Evolutionary conservation across 805 yeast species (phyloP), one percentile per base, ranked within the genome.

Genomic region (Saturnispora serradocipensis): DNA sequence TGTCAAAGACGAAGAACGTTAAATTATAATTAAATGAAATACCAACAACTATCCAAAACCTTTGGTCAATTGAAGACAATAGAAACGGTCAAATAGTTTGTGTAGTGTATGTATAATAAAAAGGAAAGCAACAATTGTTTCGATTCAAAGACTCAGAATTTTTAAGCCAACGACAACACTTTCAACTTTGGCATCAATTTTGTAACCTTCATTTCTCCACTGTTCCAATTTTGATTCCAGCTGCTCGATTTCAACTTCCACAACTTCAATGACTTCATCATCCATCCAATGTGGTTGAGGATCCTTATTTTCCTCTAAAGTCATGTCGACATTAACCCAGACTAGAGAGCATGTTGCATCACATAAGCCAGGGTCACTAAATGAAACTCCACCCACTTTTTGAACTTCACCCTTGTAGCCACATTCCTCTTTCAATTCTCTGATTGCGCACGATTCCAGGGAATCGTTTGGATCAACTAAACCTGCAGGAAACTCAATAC

Each of bases 401-500:
- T 55, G 22, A 49, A 52, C 24, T 43, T 68, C 77, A 7, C 97
- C 97, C 44, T 82, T 71, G 64, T 86, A 90, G 0, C 99, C 99
- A 0, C 98, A 90, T 63, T 91, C 99, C 66, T 91, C 99, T 46
- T 77, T 76, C 56, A 91, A 69, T 66, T 91, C 99, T 56, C 99
- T 76, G 49, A 82, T 72, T 0, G 99, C 98, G 38, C 97, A 88
- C 5, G 77, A 67, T 57, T 82, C 89, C 27, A 88, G 67, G 1
- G 83, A 65, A 65, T 93, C 98, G 49, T 79, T 76, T 1, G 90
- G 88, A 65, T 91, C 99, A 42, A 93, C 77, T 56, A 91, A 72
- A 0, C 99, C 99, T 0, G 99, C 99, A 1, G 99, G 99, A 64
- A 90, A 76, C 67, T 91, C 99, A 55, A 91, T 81, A 61, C 95